phyloP scores from a whole-genome alignment of 768 basidiomycete species.

The Lentinula sp. region DNA sequence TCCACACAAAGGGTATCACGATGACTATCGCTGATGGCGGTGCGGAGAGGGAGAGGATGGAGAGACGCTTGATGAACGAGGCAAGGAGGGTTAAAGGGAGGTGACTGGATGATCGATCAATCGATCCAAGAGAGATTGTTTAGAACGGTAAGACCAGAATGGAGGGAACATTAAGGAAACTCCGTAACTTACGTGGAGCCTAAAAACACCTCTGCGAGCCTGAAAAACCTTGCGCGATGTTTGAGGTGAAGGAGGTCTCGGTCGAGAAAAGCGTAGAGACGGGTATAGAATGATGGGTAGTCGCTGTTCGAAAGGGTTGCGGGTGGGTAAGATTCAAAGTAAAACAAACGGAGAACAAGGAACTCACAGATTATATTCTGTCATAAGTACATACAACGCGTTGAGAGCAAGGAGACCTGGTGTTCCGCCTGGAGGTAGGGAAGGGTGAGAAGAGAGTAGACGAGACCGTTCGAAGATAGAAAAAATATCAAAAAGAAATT shows the following conservation, averaged over 20 bases:
- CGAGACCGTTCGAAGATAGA: not conserved
- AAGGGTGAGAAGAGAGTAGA: not conserved
- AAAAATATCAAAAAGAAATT: too few species aligned
- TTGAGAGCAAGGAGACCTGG: conserved; percentile 88
- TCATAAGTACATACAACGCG: conserved; percentile 85
- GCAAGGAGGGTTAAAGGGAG: conserved; percentile 88
- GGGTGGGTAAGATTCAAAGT: conserved; percentile 6
- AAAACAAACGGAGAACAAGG: not conserved
- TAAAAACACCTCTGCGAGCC: conserved; percentile 85
- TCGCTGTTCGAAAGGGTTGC: conserved; percentile 47
- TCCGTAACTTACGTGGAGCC: conserved; percentile 88
- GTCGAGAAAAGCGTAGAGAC: conserved; percentile 86
- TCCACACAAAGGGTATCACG: conserved; percentile 91
- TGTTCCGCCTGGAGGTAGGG: conserved; percentile 53
- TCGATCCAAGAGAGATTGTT: not conserved
- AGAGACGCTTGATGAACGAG: conserved; percentile 89
- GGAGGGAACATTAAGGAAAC: not conserved
- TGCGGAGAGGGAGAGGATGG: conserved; percentile 76
- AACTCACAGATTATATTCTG: conserved; percentile 86
- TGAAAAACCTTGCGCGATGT: conserved; percentile 92
- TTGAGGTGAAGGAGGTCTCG: conserved; percentile 85
- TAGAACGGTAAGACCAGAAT: too few species aligned
- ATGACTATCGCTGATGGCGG: conserved; percentile 90
- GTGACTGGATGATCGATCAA: conserved; percentile 38
- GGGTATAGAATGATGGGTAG: conserved; percentile 92